These are phyloP conservation scores for Pholiota adiposa DNA, from an alignment of 1,284 basidiomycete genomes.

Conservation along the genomic window DNA sequence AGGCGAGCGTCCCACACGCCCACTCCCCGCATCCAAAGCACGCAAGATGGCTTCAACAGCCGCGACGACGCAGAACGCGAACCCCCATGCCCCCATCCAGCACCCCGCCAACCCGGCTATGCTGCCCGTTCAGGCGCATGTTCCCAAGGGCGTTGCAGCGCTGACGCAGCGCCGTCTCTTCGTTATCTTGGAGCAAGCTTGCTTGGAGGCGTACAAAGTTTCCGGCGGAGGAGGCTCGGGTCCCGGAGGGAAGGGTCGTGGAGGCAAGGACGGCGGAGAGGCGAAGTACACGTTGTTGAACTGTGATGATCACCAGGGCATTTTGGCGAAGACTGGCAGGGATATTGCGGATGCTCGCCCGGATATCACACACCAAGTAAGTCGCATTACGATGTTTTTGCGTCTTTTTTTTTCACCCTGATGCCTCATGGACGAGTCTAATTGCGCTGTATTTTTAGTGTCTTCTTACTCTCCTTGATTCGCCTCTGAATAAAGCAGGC, in stretches of 20 bases:
- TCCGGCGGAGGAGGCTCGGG: constrained; percentile 47
- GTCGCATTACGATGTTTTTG: constrained; percentile 25
- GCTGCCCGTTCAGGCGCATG: constrained; percentile 80
- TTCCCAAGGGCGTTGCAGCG: constrained; percentile 64
- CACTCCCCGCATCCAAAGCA: constrained; percentile 26
- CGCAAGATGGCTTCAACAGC: constrained; percentile 29
- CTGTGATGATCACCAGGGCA: constrained; percentile 99
- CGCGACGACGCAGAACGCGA: constrained; percentile 16
- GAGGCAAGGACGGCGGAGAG: constrained; percentile 65
- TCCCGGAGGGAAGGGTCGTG: constrained; percentile 48
- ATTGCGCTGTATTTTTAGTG: constrained; percentile 58
- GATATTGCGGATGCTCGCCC: constrained; percentile 98
- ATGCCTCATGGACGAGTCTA: constrained; percentile 10
- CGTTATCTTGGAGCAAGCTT: constrained; percentile 93
- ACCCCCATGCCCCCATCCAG: constrained; percentile 42
- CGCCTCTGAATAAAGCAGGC: constrained; percentile 97
- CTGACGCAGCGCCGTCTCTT: constrained; percentile 78
- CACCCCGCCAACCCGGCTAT: constrained; percentile 73
- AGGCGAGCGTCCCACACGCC: constrained; percentile 27
- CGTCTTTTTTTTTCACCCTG: constrained; percentile 17
- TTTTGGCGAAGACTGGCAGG: constrained; percentile 95
- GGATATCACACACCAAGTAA: constrained; percentile 97
- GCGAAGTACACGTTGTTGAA: constrained; percentile 98
- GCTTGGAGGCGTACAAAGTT: constrained; percentile 94
- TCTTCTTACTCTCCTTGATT: constrained; percentile 95